These are phyloP conservation scores for Oenanthe javanica DNA, from an alignment of 140 eudicot species.

Conservation along the genomic window DNA sequence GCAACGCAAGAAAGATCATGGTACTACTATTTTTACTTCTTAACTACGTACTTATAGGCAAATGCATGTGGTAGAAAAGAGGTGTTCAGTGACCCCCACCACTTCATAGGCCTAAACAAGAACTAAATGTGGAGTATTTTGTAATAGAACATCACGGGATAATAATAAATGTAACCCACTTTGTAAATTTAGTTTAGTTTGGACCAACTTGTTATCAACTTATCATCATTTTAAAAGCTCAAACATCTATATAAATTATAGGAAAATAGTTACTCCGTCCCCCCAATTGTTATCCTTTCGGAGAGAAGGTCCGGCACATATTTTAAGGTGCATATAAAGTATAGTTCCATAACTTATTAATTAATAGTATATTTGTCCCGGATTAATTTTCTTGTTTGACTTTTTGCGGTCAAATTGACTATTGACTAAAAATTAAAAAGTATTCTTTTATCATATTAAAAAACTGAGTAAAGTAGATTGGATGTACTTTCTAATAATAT, in stretches of 20 bases:
- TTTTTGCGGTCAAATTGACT: too few species aligned
- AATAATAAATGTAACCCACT: background rate
- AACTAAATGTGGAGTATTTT: background rate
- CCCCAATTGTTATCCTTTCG: too few species aligned
- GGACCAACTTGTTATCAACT: background rate
- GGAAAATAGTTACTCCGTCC: too few species aligned
- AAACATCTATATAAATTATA: too few species aligned
- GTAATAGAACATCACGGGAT: background rate
- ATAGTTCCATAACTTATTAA: too few species aligned
- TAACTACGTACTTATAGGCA: background rate
- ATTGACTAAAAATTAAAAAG: too few species aligned
- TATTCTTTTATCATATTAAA: too few species aligned
- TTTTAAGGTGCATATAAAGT: too few species aligned
- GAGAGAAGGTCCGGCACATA: too few species aligned
- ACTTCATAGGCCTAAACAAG: background rate
- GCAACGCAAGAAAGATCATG: slow-evolving; percentile 87
- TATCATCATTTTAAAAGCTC: background rate
- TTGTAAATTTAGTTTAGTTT: background rate
- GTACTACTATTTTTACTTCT: slow-evolving; percentile 30
- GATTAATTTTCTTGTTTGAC: too few species aligned
- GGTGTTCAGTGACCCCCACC: background rate
- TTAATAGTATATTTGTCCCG: background rate
- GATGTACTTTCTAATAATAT: too few species aligned
- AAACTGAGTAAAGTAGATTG: too few species aligned
- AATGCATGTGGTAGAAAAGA: background rate